Percentiles rank a stretch among this genome's conserved stretches.
These are phyloP conservation scores for Ilex aquifolium DNA, from an alignment of 257 asterid species.

Conservation along the genomic window DNA sequence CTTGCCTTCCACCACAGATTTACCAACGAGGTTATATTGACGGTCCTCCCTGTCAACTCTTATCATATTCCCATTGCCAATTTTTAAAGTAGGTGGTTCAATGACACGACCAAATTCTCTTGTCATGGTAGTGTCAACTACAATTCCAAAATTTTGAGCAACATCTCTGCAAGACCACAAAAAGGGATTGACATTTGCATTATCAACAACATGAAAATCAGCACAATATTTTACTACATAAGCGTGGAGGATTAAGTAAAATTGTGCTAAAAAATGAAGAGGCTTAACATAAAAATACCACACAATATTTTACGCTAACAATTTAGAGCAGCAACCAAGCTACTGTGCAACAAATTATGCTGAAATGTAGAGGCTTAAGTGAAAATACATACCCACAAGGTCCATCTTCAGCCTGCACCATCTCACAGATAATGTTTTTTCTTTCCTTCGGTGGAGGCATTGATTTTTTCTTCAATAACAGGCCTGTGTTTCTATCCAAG, in stretches of 20 bases:
- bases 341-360: too few relatives aligned
- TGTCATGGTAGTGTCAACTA: conserved; percentile 43
- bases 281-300: too few relatives aligned
- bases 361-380: neutral
- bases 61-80: conserved; percentile 29
- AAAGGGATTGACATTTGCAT: neutral
- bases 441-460: conserved; percentile 43
- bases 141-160: conserved; percentile 33
- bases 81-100: conserved; percentile 47
- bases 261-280: too few relatives aligned
- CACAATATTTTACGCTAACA: too few relatives aligned
- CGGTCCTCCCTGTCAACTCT: conserved; percentile 44
- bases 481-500: conserved; percentile 25
- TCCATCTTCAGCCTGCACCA: conserved; percentile 60
- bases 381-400: conserved; percentile 57
- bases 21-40: conserved; percentile 56
- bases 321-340: too few relatives aligned
- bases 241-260: too few relatives aligned
- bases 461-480: conserved; percentile 26
- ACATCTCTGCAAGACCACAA: conserved; percentile 15
- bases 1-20: conserved; percentile 38
- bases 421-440: conserved; percentile 28
- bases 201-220: too few relatives aligned
- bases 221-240: too few relatives aligned
- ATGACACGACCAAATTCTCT: conserved; percentile 53